Evolutionary conservation across 2,329 filamentous ascomycete species (phyloP).

Genomic region (Blumeria hordei): DNA sequence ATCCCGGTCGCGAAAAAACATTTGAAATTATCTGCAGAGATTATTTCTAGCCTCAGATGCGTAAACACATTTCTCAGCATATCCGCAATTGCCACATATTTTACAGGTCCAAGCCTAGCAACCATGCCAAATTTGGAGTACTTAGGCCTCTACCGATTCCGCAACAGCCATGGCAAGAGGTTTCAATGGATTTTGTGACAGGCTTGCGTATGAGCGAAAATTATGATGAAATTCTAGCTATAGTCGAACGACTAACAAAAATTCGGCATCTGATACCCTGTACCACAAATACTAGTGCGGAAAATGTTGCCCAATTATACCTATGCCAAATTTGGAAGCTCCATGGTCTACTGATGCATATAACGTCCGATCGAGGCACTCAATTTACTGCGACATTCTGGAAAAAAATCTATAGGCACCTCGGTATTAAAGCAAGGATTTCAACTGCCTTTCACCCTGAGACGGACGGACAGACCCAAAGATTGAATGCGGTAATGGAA

Average conservation of each 20-base stretch:
- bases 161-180: no score
- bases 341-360: not conserved
- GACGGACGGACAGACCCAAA: constrained; percentile 2
- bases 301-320: not conserved
- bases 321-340: not conserved
- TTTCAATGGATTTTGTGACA: no score
- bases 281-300: not conserved
- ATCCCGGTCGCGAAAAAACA: not conserved
- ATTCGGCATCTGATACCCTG: not conserved
- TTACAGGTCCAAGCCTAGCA: not conserved
- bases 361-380: not conserved
- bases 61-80: not conserved
- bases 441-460: constrained; percentile 3
- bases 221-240: not conserved
- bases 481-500: constrained; percentile 2
- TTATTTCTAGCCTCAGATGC: not conserved
- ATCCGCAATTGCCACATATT: not conserved
- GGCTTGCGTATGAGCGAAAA: not conserved
- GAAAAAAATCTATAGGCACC: not conserved
- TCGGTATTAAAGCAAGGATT: not conserved
- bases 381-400: not conserved
- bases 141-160: no score
- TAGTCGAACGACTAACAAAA: not conserved
- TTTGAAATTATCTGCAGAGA: not conserved
- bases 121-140: not conserved